A percentile compares a stretch with the other conserved stretches of the same genome.
Evolutionary conservation across 225 moss, liverwort and hornwort genomes (phyloP).

Genomic region (Straminergon stramineum): DNA sequence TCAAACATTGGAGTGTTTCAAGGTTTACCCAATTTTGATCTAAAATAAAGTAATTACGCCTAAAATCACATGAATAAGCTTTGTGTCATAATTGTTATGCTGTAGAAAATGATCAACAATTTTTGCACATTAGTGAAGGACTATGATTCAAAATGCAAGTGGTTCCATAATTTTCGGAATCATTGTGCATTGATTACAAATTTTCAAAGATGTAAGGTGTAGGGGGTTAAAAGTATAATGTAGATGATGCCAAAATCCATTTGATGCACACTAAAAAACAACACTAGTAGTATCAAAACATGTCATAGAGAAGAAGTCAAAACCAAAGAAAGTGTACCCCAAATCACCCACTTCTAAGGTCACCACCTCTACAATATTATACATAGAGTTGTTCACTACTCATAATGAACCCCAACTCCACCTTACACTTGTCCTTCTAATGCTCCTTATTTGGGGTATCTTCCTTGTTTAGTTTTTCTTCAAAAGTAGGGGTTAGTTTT

Average conservation of each 20-base stretch:
- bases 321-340: background rate
- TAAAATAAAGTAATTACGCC: background rate
- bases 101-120: background rate
- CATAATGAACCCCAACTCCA: too few species aligned
- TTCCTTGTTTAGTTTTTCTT: too few species aligned
- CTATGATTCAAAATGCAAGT: background rate
- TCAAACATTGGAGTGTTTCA: rapidly evolving
- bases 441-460: too few species aligned
- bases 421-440: too few species aligned
- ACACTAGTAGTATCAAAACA: too few species aligned
- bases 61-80: background rate
- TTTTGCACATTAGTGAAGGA: background rate
- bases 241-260: background rate
- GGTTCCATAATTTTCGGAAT: background rate
- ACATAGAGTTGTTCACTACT: too few species aligned
- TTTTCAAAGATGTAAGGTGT: background rate
- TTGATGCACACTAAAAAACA: background rate
- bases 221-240: background rate
- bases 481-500: rapidly evolving
- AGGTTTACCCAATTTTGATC: background rate
- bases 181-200: background rate
- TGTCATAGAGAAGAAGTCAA: background rate
- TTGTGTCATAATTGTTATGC: rapidly evolving
- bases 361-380: rapidly evolving
- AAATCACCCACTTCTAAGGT: too few species aligned